Percentiles rank a stretch among this genome's conserved stretches.
phyloP scores from a whole-genome alignment of 1,139 yeast species.

The Blastobotrys malaysiensis region DNA sequence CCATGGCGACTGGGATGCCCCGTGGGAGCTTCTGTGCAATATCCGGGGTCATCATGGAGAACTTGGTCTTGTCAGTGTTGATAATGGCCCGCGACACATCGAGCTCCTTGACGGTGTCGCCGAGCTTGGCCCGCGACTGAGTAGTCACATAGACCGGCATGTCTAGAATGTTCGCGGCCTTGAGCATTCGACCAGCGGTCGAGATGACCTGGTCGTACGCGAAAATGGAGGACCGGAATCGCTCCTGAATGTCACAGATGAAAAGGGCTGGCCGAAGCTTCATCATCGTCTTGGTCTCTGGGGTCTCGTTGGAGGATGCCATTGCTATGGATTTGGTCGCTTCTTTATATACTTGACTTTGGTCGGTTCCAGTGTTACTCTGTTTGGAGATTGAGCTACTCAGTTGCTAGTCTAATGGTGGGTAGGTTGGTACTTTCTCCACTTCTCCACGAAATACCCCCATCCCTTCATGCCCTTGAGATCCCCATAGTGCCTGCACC shows the following conservation, averaged over 20 bases:
- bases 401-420: too few species aligned
- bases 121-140: constrained; percentile 24
- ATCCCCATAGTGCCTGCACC: too few species aligned
- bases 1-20: constrained; percentile 23
- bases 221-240: constrained; percentile 22
- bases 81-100: constrained; percentile 20
- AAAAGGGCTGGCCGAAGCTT: constrained; percentile 26
- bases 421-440: too few species aligned
- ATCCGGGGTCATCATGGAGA: constrained; percentile 27
- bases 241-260: constrained; percentile 26
- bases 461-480: too few species aligned
- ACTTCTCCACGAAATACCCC: too few species aligned
- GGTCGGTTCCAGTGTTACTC: not conserved
- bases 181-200: constrained; percentile 20
- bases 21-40: constrained; percentile 17
- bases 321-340: not conserved
- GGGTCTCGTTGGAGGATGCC: not conserved
- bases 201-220: constrained; percentile 22
- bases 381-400: too few species aligned
- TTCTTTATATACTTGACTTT: not conserved
- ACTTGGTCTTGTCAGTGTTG: constrained; percentile 26
- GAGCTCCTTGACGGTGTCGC: constrained; percentile 25
- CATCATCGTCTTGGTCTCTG: constrained; percentile 1
- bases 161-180: constrained; percentile 21
- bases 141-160: constrained; percentile 29